A percentile compares a stretch with the other conserved stretches of the same genome.
phyloP scores from a whole-genome alignment of 345 rosid genomes.

The Moringa oleifera region DNA sequence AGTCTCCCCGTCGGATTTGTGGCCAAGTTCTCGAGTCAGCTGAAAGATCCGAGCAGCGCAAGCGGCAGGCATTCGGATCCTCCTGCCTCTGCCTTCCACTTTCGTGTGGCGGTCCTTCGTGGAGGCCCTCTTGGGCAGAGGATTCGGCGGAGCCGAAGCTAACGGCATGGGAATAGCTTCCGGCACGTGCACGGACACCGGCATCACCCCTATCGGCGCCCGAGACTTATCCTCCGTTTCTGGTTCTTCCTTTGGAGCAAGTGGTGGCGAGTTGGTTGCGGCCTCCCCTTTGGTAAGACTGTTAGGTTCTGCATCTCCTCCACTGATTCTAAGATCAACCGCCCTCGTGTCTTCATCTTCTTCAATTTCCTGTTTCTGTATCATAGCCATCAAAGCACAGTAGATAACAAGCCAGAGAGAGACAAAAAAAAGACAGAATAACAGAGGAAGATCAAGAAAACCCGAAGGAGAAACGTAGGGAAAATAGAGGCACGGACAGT shows the following conservation, averaged over 20 bases:
- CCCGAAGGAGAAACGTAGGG: not conserved
- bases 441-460: not conserved
- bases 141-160: conserved; percentile 18
- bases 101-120: conserved; percentile 92
- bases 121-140: conserved; percentile 51
- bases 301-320: not conserved
- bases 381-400: conserved; percentile 21
- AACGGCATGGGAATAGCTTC: conserved; percentile 28
- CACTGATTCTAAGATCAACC: conserved; percentile 30
- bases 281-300: not conserved
- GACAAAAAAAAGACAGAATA: not conserved
- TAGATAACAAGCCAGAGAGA: not conserved
- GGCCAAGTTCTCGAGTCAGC: conserved; percentile 79
- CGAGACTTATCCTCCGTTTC: conserved; percentile 13
- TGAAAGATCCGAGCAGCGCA: conserved; percentile 94
- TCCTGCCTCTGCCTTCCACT: conserved; percentile 87
- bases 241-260: conserved; percentile 41
- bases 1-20: conserved; percentile 90
- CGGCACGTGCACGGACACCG: conserved; percentile 31
- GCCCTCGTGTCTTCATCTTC: conserved; percentile 22
- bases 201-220: conserved; percentile 13
- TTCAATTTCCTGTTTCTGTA: conserved; percentile 25
- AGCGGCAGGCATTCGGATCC: conserved; percentile 95
- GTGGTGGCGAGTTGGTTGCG: not conserved
- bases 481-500: not conserved